Base-by-base conservation (phyloP, 1,284 basidiomycete genomes). In the Athelia sp. region DNA sequence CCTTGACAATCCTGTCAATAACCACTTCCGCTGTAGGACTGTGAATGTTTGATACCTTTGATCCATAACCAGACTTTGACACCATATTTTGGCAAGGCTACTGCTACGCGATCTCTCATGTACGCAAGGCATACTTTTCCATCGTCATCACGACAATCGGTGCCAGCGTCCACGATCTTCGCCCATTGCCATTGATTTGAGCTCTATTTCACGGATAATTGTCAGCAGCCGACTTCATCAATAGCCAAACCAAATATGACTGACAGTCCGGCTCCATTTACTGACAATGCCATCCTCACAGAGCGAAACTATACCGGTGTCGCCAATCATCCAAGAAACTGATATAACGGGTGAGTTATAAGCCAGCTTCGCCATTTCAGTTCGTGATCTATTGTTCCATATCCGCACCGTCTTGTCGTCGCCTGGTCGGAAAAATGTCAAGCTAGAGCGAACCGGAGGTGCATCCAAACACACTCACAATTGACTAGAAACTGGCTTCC, bases 51-150 rank as follows among this genome's bases (percentile, higher is more conserved):
- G 65, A 13, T 26, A 82, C 82, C 81, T 66, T 78, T 76, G 43
- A 67, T 69, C 71, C 73, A 76, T 51, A 76, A 59, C 84, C 84
- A 86, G n/a, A 85, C 69, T 54, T 78, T 81, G 26, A 86, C 80
- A 3, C 81, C 81, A 40, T 62, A 58, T 19, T 67, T 64, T 23
- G 80, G 79, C 54, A 79, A 80, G 22, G 81, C 77, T 14, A 84
- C 74, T 1, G 84, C 84, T 54, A 86, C 76, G 21, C 74, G 67
- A 61, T 81, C 80, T 13, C 71, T 70, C 50, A 57, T 60, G 57
- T 79, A 81, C 2, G 81, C 80, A 55, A 86, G 66, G 58, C 77
- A 79, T 21, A 74, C 64, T 38, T 73, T 69, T 26, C 73, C 73
- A 17, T 67, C 67, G 1, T 68, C 67, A 21, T 54, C 49, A 15